A percentile compares a stretch with the other conserved stretches of the same genome.
phyloP scores from a whole-genome alignment of 2,329 filamentous ascomycete genomes.

The Aureobasidium zeae region DNA sequence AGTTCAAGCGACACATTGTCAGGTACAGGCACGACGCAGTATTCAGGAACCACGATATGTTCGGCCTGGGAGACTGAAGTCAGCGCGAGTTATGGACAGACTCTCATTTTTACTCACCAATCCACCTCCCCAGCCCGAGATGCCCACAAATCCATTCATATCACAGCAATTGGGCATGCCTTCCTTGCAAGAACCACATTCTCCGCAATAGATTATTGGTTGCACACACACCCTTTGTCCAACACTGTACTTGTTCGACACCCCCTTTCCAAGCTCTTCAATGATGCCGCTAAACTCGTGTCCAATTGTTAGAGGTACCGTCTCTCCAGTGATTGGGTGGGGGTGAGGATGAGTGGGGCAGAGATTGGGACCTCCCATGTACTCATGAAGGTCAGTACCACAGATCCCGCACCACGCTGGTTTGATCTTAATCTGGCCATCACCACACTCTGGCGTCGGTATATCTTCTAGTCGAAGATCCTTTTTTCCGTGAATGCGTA shows the following conservation, averaged over 20 bases:
- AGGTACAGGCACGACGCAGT: conserved; percentile 39
- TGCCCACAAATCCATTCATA: conserved; percentile 44
- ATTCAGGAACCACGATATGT: conserved; percentile 41
- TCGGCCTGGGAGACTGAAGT: not conserved
- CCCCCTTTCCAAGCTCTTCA: conserved; percentile 44
- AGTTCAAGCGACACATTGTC: conserved; percentile 45
- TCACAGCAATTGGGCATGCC: conserved; percentile 47
- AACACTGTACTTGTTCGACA: conserved; percentile 36
- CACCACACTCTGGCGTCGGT: conserved; percentile 26
- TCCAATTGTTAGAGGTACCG: conserved; percentile 43
- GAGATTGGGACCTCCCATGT: conserved; percentile 28
- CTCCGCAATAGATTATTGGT: conserved; percentile 47
- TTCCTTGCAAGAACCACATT: conserved; percentile 44
- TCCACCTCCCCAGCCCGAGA: conserved; percentile 46
- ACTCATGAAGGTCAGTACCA: conserved; percentile 28
- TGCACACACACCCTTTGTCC: conserved; percentile 43
- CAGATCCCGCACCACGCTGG: conserved; percentile 31
- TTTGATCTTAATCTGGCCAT: conserved; percentile 30
- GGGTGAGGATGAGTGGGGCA: conserved; percentile 45
- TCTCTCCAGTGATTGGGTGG: conserved; percentile 46
- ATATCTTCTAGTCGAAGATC: conserved; percentile 30
- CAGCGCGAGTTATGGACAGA: not conserved
- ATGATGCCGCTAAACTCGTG: conserved; percentile 46
- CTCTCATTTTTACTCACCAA: conserved; percentile 22
- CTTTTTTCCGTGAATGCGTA: conserved; percentile 31